phyloP scores from a whole-genome alignment of 495 filamentous ascomycete species.

The Penicillium flavigenum region DNA sequence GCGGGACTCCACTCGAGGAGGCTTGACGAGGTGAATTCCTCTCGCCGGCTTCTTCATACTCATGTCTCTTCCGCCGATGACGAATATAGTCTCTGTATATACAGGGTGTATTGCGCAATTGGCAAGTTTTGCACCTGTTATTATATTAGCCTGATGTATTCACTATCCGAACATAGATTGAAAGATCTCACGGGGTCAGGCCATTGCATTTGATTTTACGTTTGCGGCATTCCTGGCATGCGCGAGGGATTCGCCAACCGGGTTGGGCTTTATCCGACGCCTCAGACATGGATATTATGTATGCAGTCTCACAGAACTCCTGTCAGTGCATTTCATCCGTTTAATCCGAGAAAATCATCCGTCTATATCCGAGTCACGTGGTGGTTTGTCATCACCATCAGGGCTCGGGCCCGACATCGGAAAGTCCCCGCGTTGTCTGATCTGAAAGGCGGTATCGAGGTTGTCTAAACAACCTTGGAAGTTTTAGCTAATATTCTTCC shows the following conservation, averaged over 20 bases:
- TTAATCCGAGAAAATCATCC: conserved; percentile 21
- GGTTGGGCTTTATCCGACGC: conserved; percentile 19
- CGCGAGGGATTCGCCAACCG: conserved; percentile 44
- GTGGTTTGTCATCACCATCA: not conserved
- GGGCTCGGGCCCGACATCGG: too few relatives aligned
- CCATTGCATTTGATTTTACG: conserved; percentile 49
- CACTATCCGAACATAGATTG: not conserved
- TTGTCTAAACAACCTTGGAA: too few relatives aligned
- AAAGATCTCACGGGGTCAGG: conserved; percentile 30
- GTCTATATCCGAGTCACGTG: conserved; percentile 31
- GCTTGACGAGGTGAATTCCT: conserved; percentile 13
- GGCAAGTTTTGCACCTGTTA: conserved; percentile 40
- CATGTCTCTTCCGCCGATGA: conserved; percentile 40
- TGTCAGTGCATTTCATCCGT: conserved; percentile 13
- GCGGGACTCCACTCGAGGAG: conserved; percentile 21
- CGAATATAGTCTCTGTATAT: conserved; percentile 43
- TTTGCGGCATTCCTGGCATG: conserved; percentile 46
- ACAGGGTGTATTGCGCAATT: conserved; percentile 36
- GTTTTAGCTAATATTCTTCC: too few relatives aligned
- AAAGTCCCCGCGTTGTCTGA: too few relatives aligned
- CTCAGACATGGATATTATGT: conserved; percentile 32
- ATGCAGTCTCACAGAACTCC: not conserved
- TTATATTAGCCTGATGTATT: not conserved
- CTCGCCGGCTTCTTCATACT: conserved; percentile 11
- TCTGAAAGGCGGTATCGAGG: too few relatives aligned